phyloP scores from a whole-genome alignment of 2,329 filamentous ascomycete species.

The Neopestalotiopsis clavispora region DNA sequence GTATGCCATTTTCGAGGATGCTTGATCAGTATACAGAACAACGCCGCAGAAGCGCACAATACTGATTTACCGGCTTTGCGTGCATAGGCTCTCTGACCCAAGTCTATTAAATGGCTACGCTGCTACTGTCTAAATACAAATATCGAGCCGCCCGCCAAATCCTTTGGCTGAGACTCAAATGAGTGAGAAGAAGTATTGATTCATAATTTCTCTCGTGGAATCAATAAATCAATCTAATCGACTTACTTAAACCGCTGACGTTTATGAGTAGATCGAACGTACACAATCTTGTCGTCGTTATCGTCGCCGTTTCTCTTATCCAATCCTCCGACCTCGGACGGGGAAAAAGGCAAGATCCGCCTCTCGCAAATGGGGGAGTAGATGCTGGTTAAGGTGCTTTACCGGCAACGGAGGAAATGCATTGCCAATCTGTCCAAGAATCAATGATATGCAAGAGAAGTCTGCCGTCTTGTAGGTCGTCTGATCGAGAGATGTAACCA shows the following conservation, averaged over 20 bases:
- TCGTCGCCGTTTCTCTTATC: conserved; percentile 18
- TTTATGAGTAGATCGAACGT: not conserved
- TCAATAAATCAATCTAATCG: not conserved
- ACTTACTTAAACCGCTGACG: not conserved
- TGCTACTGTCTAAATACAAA: no score
- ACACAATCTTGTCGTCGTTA: not conserved
- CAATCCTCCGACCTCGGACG: conserved; percentile 15
- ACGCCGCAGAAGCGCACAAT: no score
- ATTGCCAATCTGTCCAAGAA: conserved; percentile 76
- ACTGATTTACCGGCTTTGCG: no score
- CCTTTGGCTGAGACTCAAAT: no score
- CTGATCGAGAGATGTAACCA: no score
- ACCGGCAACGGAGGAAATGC: conserved; percentile 70
- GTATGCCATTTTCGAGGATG: no score
- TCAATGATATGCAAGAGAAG: conserved; percentile 63
- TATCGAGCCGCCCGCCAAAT: no score
- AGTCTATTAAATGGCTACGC: no score
- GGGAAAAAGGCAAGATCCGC: conserved; percentile 40
- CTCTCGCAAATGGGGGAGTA: conserved; percentile 46
- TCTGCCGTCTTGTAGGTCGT: no score
- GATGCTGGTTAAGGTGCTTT: conserved; percentile 48
- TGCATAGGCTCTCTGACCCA: no score
- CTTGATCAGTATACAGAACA: no score
- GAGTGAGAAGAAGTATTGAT: not conserved
- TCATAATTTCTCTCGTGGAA: not conserved